These are phyloP conservation scores for Acacia crassicarpa DNA, from an alignment of 306 rosid genomes.

Conservation along the genomic window DNA sequence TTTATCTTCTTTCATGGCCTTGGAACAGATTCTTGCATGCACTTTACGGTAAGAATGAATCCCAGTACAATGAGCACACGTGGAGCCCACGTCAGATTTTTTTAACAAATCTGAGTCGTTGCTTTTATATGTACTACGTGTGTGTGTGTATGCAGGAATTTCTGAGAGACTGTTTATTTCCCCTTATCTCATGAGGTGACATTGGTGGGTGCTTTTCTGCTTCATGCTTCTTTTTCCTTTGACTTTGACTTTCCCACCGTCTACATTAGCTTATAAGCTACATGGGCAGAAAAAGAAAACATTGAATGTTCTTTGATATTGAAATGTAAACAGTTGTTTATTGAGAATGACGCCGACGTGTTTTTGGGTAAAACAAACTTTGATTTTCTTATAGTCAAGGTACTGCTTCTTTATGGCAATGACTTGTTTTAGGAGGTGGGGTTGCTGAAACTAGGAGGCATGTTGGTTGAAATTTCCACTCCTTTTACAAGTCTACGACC, in stretches of 20 bases:
- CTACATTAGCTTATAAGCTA: neutral
- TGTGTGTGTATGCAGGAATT: neutral
- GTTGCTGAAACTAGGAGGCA: neutral
- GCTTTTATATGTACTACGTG: neutral
- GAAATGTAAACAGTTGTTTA: conserved; percentile 17
- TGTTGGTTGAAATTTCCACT: neutral
- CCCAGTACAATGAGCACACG: neutral
- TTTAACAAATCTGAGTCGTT: neutral
- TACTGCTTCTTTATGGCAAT: neutral
- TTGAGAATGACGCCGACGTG: neutral
- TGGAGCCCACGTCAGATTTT: neutral
- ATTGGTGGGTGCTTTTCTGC: neutral
- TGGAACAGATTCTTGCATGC: neutral
- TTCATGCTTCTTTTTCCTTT: conserved; percentile 20
- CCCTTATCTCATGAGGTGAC: neutral
- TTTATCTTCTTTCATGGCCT: neutral
- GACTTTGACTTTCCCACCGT: conserved; percentile 18
- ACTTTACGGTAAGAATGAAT: neutral
- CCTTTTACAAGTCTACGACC: neutral
- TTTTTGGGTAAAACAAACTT: conserved; percentile 17
- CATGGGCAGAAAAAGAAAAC: neutral
- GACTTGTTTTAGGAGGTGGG: neutral
- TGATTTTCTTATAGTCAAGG: neutral
- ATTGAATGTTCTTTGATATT: conserved; percentile 29
- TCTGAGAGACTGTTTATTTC: neutral